These are phyloP conservation scores for Apostasia shenzhenica DNA, from an alignment of 106 monocot genomes.

Conservation along the genomic window DNA sequence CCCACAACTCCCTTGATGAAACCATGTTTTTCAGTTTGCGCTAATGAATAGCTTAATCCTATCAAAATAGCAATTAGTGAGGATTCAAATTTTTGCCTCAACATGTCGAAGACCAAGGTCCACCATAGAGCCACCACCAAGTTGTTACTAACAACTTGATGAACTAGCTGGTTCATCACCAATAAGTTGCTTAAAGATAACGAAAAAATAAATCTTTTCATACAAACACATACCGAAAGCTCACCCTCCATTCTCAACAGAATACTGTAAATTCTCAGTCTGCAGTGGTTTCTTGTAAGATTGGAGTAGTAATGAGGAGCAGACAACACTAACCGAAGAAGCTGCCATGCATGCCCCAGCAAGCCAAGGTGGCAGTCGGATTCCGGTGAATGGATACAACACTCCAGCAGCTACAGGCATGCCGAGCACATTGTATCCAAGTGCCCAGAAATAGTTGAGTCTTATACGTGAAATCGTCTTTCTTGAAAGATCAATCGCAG, in stretches of 20 bases:
- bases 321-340: constrained; percentile 81
- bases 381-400: constrained; percentile 55
- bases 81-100: no score
- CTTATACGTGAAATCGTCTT: constrained; percentile 71
- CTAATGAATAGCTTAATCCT: no score
- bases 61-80: no score
- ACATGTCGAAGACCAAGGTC: no score
- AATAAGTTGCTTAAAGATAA: no score
- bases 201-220: no score
- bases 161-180: no score
- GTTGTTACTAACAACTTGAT: no score
- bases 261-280: constrained; percentile 10
- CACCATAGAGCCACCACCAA: no score
- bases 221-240: no score
- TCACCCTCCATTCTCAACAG: constrained; percentile 13
- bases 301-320: constrained; percentile 81
- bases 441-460: constrained; percentile 78
- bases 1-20: no score
- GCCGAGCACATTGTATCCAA: constrained; percentile 74
- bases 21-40: no score
- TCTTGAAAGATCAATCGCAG: constrained; percentile 79
- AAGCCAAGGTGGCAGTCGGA: constrained; percentile 78
- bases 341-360: constrained; percentile 90
- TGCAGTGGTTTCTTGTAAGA: constrained; percentile 67
- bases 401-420: constrained; percentile 73